Base-by-base conservation (phyloP, 2,329 filamentous ascomycete species). In the Parastagonospora avenae region DNA sequence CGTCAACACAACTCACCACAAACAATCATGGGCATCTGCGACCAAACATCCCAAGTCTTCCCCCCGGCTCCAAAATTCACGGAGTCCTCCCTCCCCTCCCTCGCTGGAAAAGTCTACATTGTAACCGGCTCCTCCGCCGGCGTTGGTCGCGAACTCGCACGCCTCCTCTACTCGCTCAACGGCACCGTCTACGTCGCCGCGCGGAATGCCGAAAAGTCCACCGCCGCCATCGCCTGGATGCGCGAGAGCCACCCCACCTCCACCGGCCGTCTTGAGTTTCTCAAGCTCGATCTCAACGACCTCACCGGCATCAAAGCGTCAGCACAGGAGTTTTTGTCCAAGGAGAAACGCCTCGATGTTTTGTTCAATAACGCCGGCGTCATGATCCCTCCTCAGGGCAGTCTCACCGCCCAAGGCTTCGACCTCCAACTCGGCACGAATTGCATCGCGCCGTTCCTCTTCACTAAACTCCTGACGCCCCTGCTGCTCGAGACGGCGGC, bases 171-270 rank as follows among this genome's bases (percentile, higher is more conserved):
- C 66, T 66, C 71, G 10, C 77, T 75, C 31, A 80, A 83, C 47
- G 82, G 75, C 31, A 82, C 73, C 1, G 78, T 86, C n/a, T 85
- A 84, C 65, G 65, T 84, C 24, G 81, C 81, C 4, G 77, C 77
- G 2, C 80, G 83, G 28, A 77, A 69, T 3, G 60, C 73, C 30
- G 52, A 58, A 12, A 52, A 52, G 14, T 42, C 54, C 8, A 65
- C 74, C n/a, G 81, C 80, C 54, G 80, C 74, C 10, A 64, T 68
- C 2, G 53, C 64, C 0, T 80, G 80, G 33, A 80, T 85, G 39
- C 63, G 70, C 4, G 41, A 51, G 12, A 14, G 43, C 5, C 1
- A 55, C 61, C 30, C 78, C 70, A 16, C 32, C 8, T 56, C 57
- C 12, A 46, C 44, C 24, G 57, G 57, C 4, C 42, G 42, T 6